These are phyloP conservation scores for Aspergillus amoenus DNA, from an alignment of 2,329 filamentous ascomycete genomes.

Conservation along the genomic window DNA sequence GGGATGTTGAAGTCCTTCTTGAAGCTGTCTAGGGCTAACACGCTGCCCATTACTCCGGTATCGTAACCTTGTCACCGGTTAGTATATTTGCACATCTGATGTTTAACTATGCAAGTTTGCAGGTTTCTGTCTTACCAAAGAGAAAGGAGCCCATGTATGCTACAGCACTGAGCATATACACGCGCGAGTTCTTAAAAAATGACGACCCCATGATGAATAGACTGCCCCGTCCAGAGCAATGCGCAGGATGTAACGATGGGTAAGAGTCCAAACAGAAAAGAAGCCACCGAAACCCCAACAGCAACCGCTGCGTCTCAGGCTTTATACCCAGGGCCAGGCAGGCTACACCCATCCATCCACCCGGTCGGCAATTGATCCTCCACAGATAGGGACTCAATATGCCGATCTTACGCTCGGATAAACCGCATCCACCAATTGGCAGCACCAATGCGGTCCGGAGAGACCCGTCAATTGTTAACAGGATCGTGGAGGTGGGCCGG, in stretches of 20 bases:
- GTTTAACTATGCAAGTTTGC: too few relatives aligned
- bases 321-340: too few relatives aligned
- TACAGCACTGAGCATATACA: slow-evolving; percentile 45
- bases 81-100: too few relatives aligned
- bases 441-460: background rate
- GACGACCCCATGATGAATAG: slow-evolving; percentile 1
- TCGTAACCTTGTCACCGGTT: slow-evolving; percentile 36
- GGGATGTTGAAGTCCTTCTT: slow-evolving; percentile 43
- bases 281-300: too few relatives aligned
- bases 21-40: slow-evolving; percentile 41
- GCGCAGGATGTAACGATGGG: too few relatives aligned
- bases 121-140: slow-evolving; percentile 34
- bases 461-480: background rate
- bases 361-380: too few relatives aligned
- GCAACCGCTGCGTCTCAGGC: too few relatives aligned
- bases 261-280: too few relatives aligned
- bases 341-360: too few relatives aligned
- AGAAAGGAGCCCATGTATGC: slow-evolving; percentile 46
- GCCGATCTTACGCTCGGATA: too few relatives aligned
- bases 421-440: background rate
- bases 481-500: background rate
- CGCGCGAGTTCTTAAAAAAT: slow-evolving; percentile 44
- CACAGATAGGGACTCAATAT: too few relatives aligned
- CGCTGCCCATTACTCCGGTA: slow-evolving; percentile 44
- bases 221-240: too few relatives aligned